Evolutionary conservation across 73 alveolate species (phyloP).

Genomic region (Tetrahymena borealis): DNA sequence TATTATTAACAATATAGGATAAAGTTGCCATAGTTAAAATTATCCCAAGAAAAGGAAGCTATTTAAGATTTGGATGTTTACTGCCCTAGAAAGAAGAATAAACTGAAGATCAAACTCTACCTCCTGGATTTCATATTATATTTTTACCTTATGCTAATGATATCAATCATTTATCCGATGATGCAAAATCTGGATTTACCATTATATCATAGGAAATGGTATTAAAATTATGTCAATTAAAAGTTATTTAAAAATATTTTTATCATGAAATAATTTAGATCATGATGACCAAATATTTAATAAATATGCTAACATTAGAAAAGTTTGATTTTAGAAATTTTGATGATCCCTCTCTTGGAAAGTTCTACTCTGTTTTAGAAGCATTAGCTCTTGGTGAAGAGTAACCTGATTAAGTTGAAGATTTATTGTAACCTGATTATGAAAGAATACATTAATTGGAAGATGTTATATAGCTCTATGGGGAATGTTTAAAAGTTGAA

Average conservation of each 20-base stretch:
- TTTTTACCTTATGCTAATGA: slow-evolving; percentile 58
- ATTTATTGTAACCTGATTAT: slow-evolving; percentile 44
- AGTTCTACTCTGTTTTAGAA: slow-evolving; percentile 50
- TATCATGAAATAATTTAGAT: neutral
- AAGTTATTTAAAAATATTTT: neutral
- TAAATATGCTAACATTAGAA: slow-evolving; percentile 20
- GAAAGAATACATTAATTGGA: slow-evolving; percentile 47
- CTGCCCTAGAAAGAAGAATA: slow-evolving; percentile 64
- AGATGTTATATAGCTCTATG: slow-evolving; percentile 20
- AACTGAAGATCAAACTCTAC: slow-evolving; percentile 22
- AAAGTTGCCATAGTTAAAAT: slow-evolving; percentile 74
- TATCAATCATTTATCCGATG: slow-evolving; percentile 18
- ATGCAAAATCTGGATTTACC: neutral
- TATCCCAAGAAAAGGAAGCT: slow-evolving; percentile 73
- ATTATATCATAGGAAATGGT: slow-evolving; percentile 34
- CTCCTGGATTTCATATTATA: slow-evolving; percentile 60
- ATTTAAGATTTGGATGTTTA: slow-evolving; percentile 72
- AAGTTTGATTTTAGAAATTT: slow-evolving; percentile 51
- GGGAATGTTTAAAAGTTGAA: neutral
- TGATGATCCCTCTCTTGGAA: slow-evolving; percentile 47
- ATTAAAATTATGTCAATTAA: neutral
- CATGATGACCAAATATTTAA: slow-evolving; percentile 4
- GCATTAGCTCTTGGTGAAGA: slow-evolving; percentile 58
- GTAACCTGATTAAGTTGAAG: slow-evolving; percentile 52
- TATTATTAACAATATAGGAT: too few species aligned